Evolutionary conservation across 345 rosid genomes (phyloP).

Genomic region (Ricinus communis): DNA sequence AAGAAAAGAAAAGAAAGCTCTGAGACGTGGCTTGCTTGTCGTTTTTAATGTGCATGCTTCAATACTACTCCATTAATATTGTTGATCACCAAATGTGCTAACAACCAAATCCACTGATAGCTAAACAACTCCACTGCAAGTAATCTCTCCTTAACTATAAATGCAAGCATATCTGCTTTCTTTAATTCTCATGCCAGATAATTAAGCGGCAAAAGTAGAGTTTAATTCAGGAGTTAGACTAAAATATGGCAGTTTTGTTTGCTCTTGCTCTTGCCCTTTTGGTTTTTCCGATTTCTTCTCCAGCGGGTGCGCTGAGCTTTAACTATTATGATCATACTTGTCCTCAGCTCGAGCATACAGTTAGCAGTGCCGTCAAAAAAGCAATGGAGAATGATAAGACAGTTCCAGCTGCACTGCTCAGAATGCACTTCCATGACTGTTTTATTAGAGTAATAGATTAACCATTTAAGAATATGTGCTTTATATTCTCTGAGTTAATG

Average conservation of each 20-base stretch:
- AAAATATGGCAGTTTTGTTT: conserved; percentile 29
- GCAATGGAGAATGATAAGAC: conserved; percentile 69
- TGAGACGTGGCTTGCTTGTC: not conserved
- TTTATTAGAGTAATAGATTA: conserved; percentile 53
- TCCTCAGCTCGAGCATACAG: conserved; percentile 54
- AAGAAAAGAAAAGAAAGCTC: too few species aligned
- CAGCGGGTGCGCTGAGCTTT: conserved; percentile 48
- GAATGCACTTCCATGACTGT: conserved; percentile 92
- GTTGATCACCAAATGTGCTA: conserved; percentile 62
- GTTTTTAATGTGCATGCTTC: conserved; percentile 30
- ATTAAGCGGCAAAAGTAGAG: not conserved
- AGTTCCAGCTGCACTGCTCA: conserved; percentile 75
- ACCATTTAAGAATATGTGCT: too few species aligned
- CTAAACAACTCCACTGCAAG: conserved; percentile 40
- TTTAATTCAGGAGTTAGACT: not conserved
- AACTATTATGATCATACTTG: conserved; percentile 61
- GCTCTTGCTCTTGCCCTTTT: conserved; percentile 22
- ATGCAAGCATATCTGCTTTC: conserved; percentile 11
- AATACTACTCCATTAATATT: conserved; percentile 44
- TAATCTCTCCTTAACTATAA: conserved; percentile 14
- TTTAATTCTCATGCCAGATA: not conserved
- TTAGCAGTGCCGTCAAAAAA: conserved; percentile 52
- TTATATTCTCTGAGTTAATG: too few species aligned
- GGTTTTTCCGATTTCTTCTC: conserved; percentile 27
- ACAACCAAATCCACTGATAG: conserved; percentile 36